These are phyloP conservation scores for Aspergillus sclerotialis DNA, from an alignment of 2,329 filamentous ascomycete species.

Conservation along the genomic window DNA sequence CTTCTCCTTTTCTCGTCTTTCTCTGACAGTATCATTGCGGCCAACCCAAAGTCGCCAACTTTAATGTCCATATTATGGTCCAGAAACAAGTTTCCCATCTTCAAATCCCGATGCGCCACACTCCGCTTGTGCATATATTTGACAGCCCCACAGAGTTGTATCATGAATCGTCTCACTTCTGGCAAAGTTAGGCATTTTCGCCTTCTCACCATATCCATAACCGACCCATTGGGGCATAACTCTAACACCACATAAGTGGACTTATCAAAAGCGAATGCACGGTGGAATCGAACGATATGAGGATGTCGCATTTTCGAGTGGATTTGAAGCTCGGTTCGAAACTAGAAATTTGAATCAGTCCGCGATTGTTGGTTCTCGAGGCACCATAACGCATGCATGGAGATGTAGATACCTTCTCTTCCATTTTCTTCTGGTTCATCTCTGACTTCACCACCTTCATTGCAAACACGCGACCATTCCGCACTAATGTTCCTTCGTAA, in stretches of 20 bases:
- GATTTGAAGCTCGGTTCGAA: slow-evolving; percentile 82
- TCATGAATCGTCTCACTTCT: slow-evolving; percentile 85
- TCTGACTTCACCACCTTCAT: slow-evolving; percentile 46
- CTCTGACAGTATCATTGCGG: slow-evolving; percentile 82
- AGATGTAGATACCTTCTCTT: slow-evolving; percentile 37
- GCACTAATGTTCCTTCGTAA: slow-evolving; percentile 40
- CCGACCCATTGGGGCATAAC: slow-evolving; percentile 86
- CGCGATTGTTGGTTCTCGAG: background rate
- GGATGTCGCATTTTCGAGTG: slow-evolving; percentile 96
- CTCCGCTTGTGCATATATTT: slow-evolving; percentile 96
- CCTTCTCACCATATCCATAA: slow-evolving; percentile 96
- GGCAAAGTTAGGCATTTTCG: slow-evolving; percentile 85
- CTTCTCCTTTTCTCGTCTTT: slow-evolving; percentile 81
- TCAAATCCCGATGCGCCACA: slow-evolving; percentile 93
- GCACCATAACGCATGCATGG: too few relatives aligned
- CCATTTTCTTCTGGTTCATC: slow-evolving; percentile 46
- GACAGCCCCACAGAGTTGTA: slow-evolving; percentile 93
- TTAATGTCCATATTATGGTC: slow-evolving; percentile 96
- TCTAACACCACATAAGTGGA: slow-evolving; percentile 93
- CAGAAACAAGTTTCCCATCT: slow-evolving; percentile 96
- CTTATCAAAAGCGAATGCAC: slow-evolving; percentile 82
- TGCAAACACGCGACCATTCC: slow-evolving; percentile 40
- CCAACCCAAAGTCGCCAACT: slow-evolving; percentile 93
- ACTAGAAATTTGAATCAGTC: slow-evolving; percentile 37
- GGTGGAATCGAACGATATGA: slow-evolving; percentile 91